Evolutionary conservation across 2,329 filamentous ascomycete species (phyloP), one percentile per base, ranked within the genome.

Genomic region (Exophiala alcalophila): DNA sequence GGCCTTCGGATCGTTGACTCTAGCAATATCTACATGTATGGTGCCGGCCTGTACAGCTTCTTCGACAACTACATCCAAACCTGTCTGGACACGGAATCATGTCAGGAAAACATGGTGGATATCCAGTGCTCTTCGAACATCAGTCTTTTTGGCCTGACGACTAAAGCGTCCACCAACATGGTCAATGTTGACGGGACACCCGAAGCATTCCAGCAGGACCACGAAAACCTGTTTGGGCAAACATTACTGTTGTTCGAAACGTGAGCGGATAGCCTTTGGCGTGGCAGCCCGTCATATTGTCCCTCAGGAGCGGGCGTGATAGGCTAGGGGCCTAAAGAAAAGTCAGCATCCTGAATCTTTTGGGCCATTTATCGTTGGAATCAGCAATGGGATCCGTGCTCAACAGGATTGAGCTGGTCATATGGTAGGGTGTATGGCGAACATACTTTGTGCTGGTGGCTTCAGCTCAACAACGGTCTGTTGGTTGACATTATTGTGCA

Each of bases 51-150:
- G 46, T 91, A 91, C 73, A 83, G 76, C 53, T 91, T 91, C 76
- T 91, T 88, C 59, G 78, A 91, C 63, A 87, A 89, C 72, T 91
- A 91, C 66, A 70, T 67, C 25, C 83, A 89, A 65, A 71, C 72
- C 12, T 92, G 86, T 57, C 74, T 90, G 11, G 63, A 66, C 25
- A 73, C 72, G 7, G 76, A 85, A 61, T 78, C 76, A 53, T 92
- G 86, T 69, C 86, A 91, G 65, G 73, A 81, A 44, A 83, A 88
- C 66, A 89, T 92, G 68, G 74, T 90, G 32, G 80, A 78, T 54
- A 69, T 91, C 24, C 81, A 88, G 63, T 76, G 77, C 59, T 84
- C 70, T 0, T 57, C 72, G 37, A 61, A 64, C 14, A 71, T 87
- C 26, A 70, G 79, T 53, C 62, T 90, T 25, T 86, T 77, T 51